phyloP scores from a whole-genome alignment of 2,329 filamentous ascomycete species.

The Juglanconis juglandina region DNA sequence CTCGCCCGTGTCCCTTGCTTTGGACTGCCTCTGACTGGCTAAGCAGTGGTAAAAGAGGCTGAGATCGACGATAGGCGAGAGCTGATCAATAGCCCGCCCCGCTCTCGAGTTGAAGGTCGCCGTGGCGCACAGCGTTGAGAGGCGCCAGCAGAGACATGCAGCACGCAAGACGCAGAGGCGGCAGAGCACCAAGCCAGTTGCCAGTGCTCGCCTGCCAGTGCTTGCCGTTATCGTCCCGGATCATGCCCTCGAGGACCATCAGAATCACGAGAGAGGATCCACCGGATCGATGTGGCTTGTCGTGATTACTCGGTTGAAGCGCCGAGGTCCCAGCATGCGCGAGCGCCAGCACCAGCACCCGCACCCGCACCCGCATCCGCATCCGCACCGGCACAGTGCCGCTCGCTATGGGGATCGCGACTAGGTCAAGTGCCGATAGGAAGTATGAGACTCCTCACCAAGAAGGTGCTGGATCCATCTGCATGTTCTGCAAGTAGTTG shows the following conservation, averaged over 20 bases:
- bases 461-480: too few species aligned
- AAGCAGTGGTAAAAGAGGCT: neutral
- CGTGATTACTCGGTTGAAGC: neutral
- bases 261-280: neutral
- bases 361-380: too few species aligned
- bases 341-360: neutral
- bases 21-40: neutral
- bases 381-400: too few species aligned
- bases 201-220: neutral
- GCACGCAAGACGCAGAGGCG: slow-evolving; percentile 1
- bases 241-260: neutral
- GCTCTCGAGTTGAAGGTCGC: neutral
- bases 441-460: too few species aligned
- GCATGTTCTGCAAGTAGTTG: too few species aligned
- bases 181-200: neutral
- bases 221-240: neutral
- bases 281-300: neutral
- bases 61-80: neutral
- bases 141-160: slow-evolving; percentile 18
- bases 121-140: slow-evolving; percentile 1
- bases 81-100: slow-evolving; percentile 1
- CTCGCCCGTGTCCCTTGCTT: slow-evolving; percentile 1
- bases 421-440: too few species aligned
- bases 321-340: neutral
- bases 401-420: too few species aligned